A percentile compares a stretch with the other conserved stretches of the same genome.
These are phyloP conservation scores for Discostella stelligeroides DNA, from an alignment of 108 stramenopile species.

Conservation along the genomic window DNA sequence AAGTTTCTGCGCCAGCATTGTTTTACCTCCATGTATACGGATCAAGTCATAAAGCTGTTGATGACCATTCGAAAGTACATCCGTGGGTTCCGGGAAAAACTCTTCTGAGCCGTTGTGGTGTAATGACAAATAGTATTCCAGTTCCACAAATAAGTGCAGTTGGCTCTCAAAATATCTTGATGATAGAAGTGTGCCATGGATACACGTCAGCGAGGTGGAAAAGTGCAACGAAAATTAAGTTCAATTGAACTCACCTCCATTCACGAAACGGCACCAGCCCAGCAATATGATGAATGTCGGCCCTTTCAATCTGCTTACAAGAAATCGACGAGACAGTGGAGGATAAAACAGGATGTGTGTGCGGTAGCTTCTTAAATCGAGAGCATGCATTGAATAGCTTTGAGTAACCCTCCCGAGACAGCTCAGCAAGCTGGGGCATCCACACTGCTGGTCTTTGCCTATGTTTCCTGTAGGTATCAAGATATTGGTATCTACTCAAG, in stretches of 20 bases:
- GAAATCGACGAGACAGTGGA: conserved; percentile 2
- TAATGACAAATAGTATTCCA: conserved; percentile 56
- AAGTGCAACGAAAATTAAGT: too few relatives aligned
- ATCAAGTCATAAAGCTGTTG: conserved; percentile 44
- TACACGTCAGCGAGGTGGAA: neutral
- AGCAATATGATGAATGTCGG: conserved; percentile 34
- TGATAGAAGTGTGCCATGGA: neutral
- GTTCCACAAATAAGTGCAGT: conserved; percentile 57
- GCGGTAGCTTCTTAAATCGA: conserved; percentile 52
- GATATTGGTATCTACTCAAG: conserved; percentile 48
- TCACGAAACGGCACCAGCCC: conserved; percentile 66
- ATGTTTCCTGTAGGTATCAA: conserved; percentile 41
- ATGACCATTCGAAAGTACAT: conserved; percentile 35
- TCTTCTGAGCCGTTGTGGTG: conserved; percentile 40
- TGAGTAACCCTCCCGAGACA: conserved; percentile 45
- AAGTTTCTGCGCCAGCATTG: conserved; percentile 56
- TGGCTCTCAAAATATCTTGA: conserved; percentile 62
- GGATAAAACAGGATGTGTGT: conserved; percentile 7
- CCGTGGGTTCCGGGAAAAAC: conserved; percentile 46
- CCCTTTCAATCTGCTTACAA: conserved; percentile 17
- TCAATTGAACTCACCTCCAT: conserved; percentile 52
- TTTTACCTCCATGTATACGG: conserved; percentile 66
- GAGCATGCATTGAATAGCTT: conserved; percentile 56
- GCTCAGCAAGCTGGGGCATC: conserved; percentile 73
- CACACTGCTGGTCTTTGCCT: conserved; percentile 62